Conservation (phyloP, 2,329 filamentous ascomycete genomes). For the Ophidiomyces ophidiicola region DNA sequence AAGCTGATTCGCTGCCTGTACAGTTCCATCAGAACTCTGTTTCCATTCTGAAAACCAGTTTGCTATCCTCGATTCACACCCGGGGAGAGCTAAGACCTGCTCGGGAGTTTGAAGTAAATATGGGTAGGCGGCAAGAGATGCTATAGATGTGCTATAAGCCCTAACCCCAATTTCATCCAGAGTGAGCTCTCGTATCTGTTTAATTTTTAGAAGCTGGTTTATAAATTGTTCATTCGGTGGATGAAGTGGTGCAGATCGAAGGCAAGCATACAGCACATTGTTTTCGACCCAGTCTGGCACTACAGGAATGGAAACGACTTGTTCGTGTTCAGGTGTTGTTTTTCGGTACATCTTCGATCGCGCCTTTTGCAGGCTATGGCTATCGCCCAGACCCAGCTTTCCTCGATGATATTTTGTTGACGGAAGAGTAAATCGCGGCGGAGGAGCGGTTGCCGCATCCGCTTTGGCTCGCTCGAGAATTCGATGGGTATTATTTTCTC, state of each 20-base stretch:
- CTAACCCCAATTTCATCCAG: slow-evolving; percentile 68
- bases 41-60: slow-evolving; percentile 66
- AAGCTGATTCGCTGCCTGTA: slow-evolving; percentile 53
- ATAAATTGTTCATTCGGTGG: slow-evolving; percentile 68
- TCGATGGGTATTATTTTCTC: slow-evolving; percentile 6
- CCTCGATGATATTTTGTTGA: slow-evolving; percentile 5
- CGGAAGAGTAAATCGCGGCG: slow-evolving; percentile 7
- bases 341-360: slow-evolving; percentile 47
- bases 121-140: slow-evolving; percentile 71
- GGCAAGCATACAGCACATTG: slow-evolving; percentile 61
- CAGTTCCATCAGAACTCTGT: slow-evolving; percentile 40
- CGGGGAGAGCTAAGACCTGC: slow-evolving; percentile 50
- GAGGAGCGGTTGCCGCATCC: slow-evolving; percentile 27
- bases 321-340: slow-evolving; percentile 69
- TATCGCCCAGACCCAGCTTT: slow-evolving; percentile 13
- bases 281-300: slow-evolving; percentile 58
- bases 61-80: slow-evolving; percentile 70
- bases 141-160: slow-evolving; percentile 80
- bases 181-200: slow-evolving; percentile 55
- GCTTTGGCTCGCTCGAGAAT: slow-evolving; percentile 46
- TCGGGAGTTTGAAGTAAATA: slow-evolving; percentile 37
- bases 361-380: slow-evolving; percentile 17
- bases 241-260: slow-evolving; percentile 58
- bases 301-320: slow-evolving; percentile 44
- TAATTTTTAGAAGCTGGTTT: slow-evolving; percentile 59